Base-by-base conservation (phyloP, 2,329 filamentous ascomycete species). In the Curvularia hawaiiensis region DNA sequence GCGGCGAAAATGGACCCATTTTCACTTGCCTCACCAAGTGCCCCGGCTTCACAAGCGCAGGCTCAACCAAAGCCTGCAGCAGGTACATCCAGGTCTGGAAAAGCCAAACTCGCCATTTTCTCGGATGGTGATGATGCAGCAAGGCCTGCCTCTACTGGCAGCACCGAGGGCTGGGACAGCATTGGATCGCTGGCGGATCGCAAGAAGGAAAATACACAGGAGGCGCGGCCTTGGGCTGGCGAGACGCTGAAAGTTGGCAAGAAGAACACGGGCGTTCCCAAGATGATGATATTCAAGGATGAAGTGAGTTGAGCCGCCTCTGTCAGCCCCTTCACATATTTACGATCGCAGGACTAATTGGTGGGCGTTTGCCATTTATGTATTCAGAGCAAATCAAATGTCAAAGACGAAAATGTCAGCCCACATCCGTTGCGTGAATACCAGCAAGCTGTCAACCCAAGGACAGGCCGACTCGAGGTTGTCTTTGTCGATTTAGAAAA, bases 221-320 rank as follows among this genome's bases (percentile, higher is more conserved):
- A 94, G 73, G 87, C 93, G 11, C 93, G 90, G 73, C 92, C 94
- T 20, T 97, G 93, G 95, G 90, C 83, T 11, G 95, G 95, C 26
- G 92, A 98, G 80, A 97, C 90, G 40, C 79, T 99, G 66, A 91
- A 94, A 77, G 90, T 87, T 3, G 92, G 90, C 41, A 94, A 92
- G 68, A 95, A 91, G 80, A 91, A 91, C 79, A 86, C 82, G 43
- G 86, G 84, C 31, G 84, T 84, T 52, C 83, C 88, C 52, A 98
- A 97, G 82, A 90, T 99, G 88, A 82, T 89, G 72, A 86, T 99
- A 45, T 99, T 97, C 82, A 94, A 91, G 83, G 95, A 99, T 83
- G 83, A 90, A 90, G 95, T 99, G 89, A 89, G 92, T 84, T 75
- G 39, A 61, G 38, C 57, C 39, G 56, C 64, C 59, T 59, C 46